Evolutionary conservation across 2,329 filamentous ascomycete genomes (phyloP).

Genomic region (Fusarium aywerte): DNA sequence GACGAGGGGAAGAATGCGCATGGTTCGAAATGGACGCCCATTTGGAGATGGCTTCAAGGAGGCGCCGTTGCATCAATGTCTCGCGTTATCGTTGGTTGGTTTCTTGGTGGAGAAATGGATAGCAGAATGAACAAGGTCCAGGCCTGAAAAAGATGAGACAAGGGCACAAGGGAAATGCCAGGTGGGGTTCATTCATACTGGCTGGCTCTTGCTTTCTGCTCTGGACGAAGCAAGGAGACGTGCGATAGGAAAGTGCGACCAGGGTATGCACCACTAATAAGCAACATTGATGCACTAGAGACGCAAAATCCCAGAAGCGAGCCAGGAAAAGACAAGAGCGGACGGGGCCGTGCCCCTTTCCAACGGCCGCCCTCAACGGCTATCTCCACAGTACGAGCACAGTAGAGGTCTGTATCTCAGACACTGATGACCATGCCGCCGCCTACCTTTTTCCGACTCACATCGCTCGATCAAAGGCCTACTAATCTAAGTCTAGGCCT

Average conservation of each 20-base stretch:
- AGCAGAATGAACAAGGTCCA: constrained; percentile 36
- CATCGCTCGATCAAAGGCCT: constrained; percentile 29
- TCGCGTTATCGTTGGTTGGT: constrained; percentile 43
- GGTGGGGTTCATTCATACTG: constrained; percentile 10
- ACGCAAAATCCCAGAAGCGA: constrained; percentile 34
- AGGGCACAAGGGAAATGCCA: constrained; percentile 34
- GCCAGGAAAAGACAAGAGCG: constrained; percentile 42
- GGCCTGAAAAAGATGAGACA: constrained; percentile 36
- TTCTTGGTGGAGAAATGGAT: constrained; percentile 40
- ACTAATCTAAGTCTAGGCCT: neutral
- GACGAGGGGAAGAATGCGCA: constrained; percentile 23
- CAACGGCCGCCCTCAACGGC: constrained; percentile 47
- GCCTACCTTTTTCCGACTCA: neutral
- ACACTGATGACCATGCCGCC: constrained; percentile 30
- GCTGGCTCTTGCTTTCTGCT: constrained; percentile 10
- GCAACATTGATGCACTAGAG: constrained; percentile 30
- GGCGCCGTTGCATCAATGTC: constrained; percentile 42
- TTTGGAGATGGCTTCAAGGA: constrained; percentile 45
- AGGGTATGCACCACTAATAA: constrained; percentile 26
- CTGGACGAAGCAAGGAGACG: constrained; percentile 35
- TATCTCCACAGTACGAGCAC: constrained; percentile 38
- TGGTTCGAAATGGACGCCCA: constrained; percentile 29
- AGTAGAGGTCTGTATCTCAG: constrained; percentile 6
- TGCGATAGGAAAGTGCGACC: constrained; percentile 23
- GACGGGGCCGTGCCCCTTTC: constrained; percentile 46